phyloP scores from a whole-genome alignment of 805 yeast species.

The Metschnikowia gelsemii region DNA sequence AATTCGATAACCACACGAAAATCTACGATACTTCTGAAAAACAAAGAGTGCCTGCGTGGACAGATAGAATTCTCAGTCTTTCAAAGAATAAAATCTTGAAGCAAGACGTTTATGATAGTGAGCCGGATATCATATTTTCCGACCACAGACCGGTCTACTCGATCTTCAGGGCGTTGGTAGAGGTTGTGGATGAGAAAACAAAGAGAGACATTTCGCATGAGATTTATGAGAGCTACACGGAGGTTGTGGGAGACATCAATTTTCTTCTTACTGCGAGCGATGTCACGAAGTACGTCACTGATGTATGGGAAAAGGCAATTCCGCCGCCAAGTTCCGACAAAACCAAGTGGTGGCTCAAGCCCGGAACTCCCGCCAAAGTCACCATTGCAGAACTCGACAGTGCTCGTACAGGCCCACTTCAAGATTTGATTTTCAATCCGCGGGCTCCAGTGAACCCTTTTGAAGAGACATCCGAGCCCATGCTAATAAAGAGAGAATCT shows the following conservation, averaged over 20 bases:
- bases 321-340: slow-evolving; percentile 89
- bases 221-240: slow-evolving; percentile 55
- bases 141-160: slow-evolving; percentile 93
- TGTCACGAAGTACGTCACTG: slow-evolving; percentile 26
- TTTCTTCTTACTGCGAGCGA: slow-evolving; percentile 33
- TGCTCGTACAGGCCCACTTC: slow-evolving; percentile 16
- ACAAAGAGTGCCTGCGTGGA: slow-evolving; percentile 95
- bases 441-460: slow-evolving; percentile 73
- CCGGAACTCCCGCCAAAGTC: slow-evolving; percentile 73
- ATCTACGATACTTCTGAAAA: slow-evolving; percentile 88
- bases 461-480: slow-evolving; percentile 48
- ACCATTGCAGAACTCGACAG: slow-evolving; percentile 46
- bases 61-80: slow-evolving; percentile 76
- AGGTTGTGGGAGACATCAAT: slow-evolving; percentile 45
- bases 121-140: slow-evolving; percentile 59
- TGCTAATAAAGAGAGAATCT: slow-evolving; percentile 42
- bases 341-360: slow-evolving; percentile 89
- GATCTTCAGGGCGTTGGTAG: slow-evolving; percentile 59
- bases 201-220: slow-evolving; percentile 56
- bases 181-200: slow-evolving; percentile 60
- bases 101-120: slow-evolving; percentile 61
- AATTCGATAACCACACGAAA: slow-evolving; percentile 83
- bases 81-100: slow-evolving; percentile 55
- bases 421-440: slow-evolving; percentile 59
- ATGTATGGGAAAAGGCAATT: slow-evolving; percentile 42